Conservation (phyloP, 345 rosid species). For the Aurinia saxatilis region DNA sequence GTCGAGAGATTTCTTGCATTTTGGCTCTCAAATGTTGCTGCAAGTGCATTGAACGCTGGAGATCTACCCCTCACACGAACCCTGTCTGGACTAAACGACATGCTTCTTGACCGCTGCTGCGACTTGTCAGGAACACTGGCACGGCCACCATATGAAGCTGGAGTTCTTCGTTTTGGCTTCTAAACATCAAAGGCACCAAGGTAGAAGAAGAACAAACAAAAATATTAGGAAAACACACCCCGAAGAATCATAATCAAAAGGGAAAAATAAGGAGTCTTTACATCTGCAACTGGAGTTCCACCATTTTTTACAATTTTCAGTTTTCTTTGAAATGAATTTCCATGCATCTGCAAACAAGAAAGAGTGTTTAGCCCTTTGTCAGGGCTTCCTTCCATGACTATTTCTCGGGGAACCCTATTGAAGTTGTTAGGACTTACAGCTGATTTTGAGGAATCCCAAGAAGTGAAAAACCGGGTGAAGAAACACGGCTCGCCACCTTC, state of each 20-base stretch:
- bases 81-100: slow-evolving; percentile 35
- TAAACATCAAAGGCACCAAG: slow-evolving; percentile 17
- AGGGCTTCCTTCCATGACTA: neutral
- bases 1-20: slow-evolving; percentile 34
- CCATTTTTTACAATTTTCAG: slow-evolving; percentile 78
- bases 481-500: slow-evolving; percentile 94
- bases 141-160: slow-evolving; percentile 81
- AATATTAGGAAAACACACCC: neutral
- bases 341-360: slow-evolving; percentile 68
- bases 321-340: slow-evolving; percentile 93
- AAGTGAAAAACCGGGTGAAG: slow-evolving; percentile 78
- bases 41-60: slow-evolving; percentile 33
- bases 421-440: slow-evolving; percentile 39
- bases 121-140: slow-evolving; percentile 43
- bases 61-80: slow-evolving; percentile 34
- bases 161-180: slow-evolving; percentile 89
- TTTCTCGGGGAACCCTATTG: neutral
- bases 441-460: slow-evolving; percentile 84
- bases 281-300: slow-evolving; percentile 59
- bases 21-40: slow-evolving; percentile 33
- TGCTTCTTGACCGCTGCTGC: slow-evolving; percentile 31
- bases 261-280: slow-evolving; percentile 33
- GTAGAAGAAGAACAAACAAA: slow-evolving; percentile 5
- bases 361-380: neutral
- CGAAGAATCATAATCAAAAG: neutral